These are phyloP conservation scores for Gracilaria domingensis DNA, from an alignment of 23 red algal species.

Conservation along the genomic window DNA sequence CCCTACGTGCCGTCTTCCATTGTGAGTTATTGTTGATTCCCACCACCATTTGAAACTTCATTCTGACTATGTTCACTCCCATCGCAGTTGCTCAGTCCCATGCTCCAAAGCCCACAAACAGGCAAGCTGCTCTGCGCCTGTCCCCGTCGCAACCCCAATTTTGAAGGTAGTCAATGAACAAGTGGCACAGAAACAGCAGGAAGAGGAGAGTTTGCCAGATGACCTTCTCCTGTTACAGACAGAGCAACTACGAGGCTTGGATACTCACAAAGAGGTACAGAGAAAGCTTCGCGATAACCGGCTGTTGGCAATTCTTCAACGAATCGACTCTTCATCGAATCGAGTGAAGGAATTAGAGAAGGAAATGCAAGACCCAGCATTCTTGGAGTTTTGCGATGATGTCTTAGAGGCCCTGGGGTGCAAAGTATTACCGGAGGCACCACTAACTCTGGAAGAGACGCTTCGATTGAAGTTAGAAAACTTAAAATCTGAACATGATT, in stretches of 20 bases:
- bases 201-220: background rate
- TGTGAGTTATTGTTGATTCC: conserved; percentile 52
- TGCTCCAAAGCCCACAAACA: conserved; percentile 60
- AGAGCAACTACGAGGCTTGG: conserved; percentile 48
- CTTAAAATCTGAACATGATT: conserved; percentile 13
- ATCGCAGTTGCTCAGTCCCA: conserved; percentile 51
- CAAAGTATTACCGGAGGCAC: conserved; percentile 9
- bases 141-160: background rate
- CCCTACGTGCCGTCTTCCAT: conserved; percentile 63
- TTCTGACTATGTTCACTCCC: background rate
- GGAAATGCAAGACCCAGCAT: conserved; percentile 67
- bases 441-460: conserved; percentile 16
- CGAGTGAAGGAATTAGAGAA: conserved; percentile 32
- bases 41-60: background rate
- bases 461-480: conserved; percentile 11
- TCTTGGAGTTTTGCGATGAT: conserved; percentile 66
- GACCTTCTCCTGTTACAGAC: conserved; percentile 30
- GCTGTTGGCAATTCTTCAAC: conserved; percentile 23
- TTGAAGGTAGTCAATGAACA: conserved; percentile 10
- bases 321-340: conserved; percentile 46
- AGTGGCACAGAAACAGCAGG: conserved; percentile 5
- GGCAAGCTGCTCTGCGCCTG: conserved; percentile 17
- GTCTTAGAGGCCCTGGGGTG: conserved; percentile 38
- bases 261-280: conserved; percentile 39
- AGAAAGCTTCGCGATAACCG: conserved; percentile 33